Evolutionary conservation across 768 basidiomycete species (phyloP).

Genomic region (Lactifluus pinguis): DNA sequence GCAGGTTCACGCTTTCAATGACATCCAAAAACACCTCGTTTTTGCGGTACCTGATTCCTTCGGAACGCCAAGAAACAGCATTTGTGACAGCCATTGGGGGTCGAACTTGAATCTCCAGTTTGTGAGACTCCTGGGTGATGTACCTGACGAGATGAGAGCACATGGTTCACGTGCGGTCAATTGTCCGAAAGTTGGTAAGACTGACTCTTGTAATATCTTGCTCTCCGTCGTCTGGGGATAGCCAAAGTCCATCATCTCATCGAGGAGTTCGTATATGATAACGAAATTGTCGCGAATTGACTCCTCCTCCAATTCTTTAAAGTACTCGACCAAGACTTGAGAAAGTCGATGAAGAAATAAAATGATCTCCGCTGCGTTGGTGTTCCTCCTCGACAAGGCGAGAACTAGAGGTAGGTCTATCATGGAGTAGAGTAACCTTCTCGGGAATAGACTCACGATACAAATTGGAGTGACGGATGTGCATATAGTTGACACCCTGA

Average conservation of each 20-base stretch:
- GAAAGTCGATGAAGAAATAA: conserved; percentile 92
- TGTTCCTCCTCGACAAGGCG: conserved; percentile 90
- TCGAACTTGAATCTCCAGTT: conserved; percentile 76
- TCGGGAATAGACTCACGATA: conserved; percentile 56
- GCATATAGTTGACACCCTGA: conserved; percentile 96
- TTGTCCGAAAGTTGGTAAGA: background rate
- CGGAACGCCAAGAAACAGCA: conserved; percentile 96
- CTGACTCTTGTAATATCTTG: conserved; percentile 93
- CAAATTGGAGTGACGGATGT: conserved; percentile 95
- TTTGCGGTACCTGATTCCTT: conserved; percentile 95
- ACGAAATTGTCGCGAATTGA: conserved; percentile 99
- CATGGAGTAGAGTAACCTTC: background rate
- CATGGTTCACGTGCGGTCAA: background rate
- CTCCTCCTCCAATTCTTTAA: conserved; percentile 99
- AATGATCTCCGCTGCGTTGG: conserved; percentile 93
- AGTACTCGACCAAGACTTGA: conserved; percentile 93
- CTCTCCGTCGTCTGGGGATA: conserved; percentile 98
- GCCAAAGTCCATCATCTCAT: conserved; percentile 99
- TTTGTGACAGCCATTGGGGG: conserved; percentile 97
- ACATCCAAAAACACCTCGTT: conserved; percentile 99
- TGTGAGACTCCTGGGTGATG: conserved; percentile 97
- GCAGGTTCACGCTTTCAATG: conserved; percentile 92
- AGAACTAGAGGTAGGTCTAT: conserved; percentile 48
- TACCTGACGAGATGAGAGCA: conserved; percentile 43
- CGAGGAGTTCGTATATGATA: conserved; percentile 96